Evolutionary conservation across 805 yeast species (phyloP).

Genomic region (Candida nitratophila): DNA sequence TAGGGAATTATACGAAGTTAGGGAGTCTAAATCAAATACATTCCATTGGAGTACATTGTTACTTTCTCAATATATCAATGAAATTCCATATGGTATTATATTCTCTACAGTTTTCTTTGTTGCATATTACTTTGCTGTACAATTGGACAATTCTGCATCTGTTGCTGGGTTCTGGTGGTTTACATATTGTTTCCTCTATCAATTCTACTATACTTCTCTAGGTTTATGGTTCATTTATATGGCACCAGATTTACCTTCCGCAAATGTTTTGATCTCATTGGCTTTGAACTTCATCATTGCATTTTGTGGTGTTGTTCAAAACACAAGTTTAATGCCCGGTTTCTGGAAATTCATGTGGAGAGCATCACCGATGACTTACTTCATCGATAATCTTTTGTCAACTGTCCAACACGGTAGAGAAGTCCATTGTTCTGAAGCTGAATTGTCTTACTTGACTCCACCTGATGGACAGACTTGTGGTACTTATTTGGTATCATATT

Average conservation of each 20-base stretch:
- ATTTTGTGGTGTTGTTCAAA: slow-evolving; percentile 67
- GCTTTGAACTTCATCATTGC: slow-evolving; percentile 50
- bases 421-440: slow-evolving; percentile 44
- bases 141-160: slow-evolving; percentile 26
- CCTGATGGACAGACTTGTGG: slow-evolving; percentile 62
- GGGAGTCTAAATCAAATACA: slow-evolving; percentile 66
- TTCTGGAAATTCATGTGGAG: slow-evolving; percentile 85
- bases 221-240: slow-evolving; percentile 49
- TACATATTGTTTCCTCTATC: slow-evolving; percentile 30
- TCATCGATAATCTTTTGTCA: slow-evolving; percentile 47
- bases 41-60: slow-evolving; percentile 64
- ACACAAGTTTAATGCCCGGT: slow-evolving; percentile 55
- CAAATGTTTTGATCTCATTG: slow-evolving; percentile 52
- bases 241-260: slow-evolving; percentile 63
- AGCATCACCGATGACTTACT: slow-evolving; percentile 65
- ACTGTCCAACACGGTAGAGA: slow-evolving; percentile 40
- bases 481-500: slow-evolving; percentile 37
- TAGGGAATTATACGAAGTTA: slow-evolving; percentile 59
- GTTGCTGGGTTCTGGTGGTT: slow-evolving; percentile 44
- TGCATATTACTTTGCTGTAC: slow-evolving; percentile 30
- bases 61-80: slow-evolving; percentile 45
- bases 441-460: slow-evolving; percentile 43
- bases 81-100: slow-evolving; percentile 51
- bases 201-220: slow-evolving; percentile 39
- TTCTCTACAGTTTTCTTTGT: slow-evolving; percentile 41